Conservation (phyloP, 2,329 filamentous ascomycete genomes). For the Drechslerella coelobrocha region DNA sequence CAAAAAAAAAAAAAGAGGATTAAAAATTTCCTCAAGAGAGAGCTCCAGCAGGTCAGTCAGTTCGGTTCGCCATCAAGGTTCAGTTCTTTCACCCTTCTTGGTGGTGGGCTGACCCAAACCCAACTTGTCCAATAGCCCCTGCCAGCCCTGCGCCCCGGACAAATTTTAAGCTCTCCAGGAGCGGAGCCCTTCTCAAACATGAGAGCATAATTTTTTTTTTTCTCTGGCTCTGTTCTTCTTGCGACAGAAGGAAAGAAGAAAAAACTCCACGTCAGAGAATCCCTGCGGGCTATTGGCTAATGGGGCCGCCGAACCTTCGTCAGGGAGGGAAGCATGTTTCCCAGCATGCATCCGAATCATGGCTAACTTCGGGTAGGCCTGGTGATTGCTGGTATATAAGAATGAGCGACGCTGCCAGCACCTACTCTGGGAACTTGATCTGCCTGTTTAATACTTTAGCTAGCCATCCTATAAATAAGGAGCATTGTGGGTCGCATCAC, state of each 20-base stretch:
- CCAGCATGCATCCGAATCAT: conserved; percentile 46
- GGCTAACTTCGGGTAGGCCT: conserved; percentile 11
- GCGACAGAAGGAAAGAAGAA: conserved; percentile 26
- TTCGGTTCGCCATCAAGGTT: too few relatives aligned
- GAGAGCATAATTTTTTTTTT: conserved; percentile 19
- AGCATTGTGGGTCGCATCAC: conserved; percentile 23
- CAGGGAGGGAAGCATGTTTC: conserved; percentile 47
- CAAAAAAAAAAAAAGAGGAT: conserved; percentile 30
- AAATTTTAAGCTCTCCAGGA: conserved; percentile 41
- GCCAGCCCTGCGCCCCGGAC: conserved; percentile 35
- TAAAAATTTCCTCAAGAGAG: conserved; percentile 38
- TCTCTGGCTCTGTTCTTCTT: conserved; percentile 2
- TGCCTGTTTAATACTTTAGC: background rate
- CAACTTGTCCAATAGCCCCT: conserved; percentile 6
- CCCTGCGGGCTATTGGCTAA: conserved; percentile 40
- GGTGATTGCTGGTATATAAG: conserved; percentile 28
- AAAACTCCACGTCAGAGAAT: conserved; percentile 22
- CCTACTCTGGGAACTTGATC: too few relatives aligned
- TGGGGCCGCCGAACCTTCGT: conserved; percentile 50
- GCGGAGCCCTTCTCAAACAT: conserved; percentile 24
- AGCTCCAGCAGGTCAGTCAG: conserved; percentile 47
- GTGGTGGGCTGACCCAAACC: conserved; percentile 46
- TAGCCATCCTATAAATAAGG: background rate
- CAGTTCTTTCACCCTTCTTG: too few relatives aligned
- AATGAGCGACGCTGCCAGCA: too few relatives aligned